Conservation (phyloP, 2,329 filamentous ascomycete genomes). For the Colletotrichum australisinense region DNA sequence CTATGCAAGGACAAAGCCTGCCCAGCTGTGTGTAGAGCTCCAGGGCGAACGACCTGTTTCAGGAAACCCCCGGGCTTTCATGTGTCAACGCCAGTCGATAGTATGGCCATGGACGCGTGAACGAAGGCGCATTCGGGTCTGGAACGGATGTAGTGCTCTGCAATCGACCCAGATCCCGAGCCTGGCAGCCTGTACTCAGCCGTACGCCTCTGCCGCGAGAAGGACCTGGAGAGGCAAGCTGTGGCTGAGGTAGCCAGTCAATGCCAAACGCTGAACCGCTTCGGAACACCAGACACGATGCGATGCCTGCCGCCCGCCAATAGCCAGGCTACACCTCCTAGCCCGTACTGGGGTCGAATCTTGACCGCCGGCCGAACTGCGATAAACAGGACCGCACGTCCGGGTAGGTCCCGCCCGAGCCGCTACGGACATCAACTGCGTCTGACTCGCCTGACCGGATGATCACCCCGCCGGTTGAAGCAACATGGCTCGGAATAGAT, state of each 20-base stretch:
- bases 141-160: neutral
- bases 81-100: neutral
- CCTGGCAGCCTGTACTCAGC: neutral
- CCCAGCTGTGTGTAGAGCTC: slow-evolving; percentile 9
- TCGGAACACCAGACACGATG: slow-evolving; percentile 5
- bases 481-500: slow-evolving; percentile 30
- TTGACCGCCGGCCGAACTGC: slow-evolving; percentile 22
- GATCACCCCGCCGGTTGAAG: slow-evolving; percentile 4
- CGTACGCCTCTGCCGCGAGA: neutral
- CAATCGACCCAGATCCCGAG: neutral
- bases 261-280: neutral
- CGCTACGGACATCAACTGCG: neutral
- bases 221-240: neutral
- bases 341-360: neutral
- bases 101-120: neutral
- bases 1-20: slow-evolving; percentile 15
- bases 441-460: slow-evolving; percentile 7
- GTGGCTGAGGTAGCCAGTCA: neutral
- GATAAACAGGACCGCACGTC: neutral
- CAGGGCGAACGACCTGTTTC: slow-evolving; percentile 21
- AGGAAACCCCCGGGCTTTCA: slow-evolving; percentile 11
- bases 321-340: neutral
- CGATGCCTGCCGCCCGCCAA: neutral
- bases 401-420: slow-evolving; percentile 15
- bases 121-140: neutral